phyloP scores from a whole-genome alignment of 495 filamentous ascomycete genomes.

The Talaromyces thailandensis region DNA sequence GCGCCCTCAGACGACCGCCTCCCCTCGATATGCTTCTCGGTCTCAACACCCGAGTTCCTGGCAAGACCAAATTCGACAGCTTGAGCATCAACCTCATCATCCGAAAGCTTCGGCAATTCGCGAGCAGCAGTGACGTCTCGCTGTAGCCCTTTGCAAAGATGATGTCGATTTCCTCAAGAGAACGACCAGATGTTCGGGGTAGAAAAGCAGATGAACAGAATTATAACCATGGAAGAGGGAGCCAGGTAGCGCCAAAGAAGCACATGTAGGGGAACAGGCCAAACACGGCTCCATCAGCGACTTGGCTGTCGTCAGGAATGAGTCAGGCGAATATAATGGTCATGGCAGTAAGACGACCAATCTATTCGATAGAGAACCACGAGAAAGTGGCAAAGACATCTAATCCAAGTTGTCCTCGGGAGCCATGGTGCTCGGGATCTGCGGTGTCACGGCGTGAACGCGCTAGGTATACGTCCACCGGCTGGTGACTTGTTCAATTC shows the following conservation, averaged over 20 bases:
- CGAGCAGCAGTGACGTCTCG: conserved; percentile 61
- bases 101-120: conserved; percentile 59
- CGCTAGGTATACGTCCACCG: too few species aligned
- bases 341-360: conserved; percentile 64
- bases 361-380: conserved; percentile 78
- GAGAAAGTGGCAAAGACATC: conserved; percentile 63
- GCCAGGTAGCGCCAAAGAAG: conserved; percentile 66
- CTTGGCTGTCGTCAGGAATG: conserved; percentile 43
- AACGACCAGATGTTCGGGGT: conserved; percentile 63
- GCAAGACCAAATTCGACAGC: conserved; percentile 40
- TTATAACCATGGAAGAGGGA: conserved; percentile 49
- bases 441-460: too few species aligned
- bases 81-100: conserved; percentile 57
- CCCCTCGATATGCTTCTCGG: neutral
- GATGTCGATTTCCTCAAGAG: conserved; percentile 72
- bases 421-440: neutral
- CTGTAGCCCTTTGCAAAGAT: conserved; percentile 70
- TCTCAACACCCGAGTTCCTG: neutral
- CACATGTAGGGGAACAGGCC: conserved; percentile 79
- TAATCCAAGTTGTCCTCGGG: neutral
- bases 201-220: conserved; percentile 75
- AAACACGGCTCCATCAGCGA: conserved; percentile 64
- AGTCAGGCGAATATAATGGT: conserved; percentile 63
- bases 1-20: neutral
- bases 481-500: too few species aligned